Evolutionary conservation across 331 rosid species (phyloP).

Genomic region (Acacia concinna): DNA sequence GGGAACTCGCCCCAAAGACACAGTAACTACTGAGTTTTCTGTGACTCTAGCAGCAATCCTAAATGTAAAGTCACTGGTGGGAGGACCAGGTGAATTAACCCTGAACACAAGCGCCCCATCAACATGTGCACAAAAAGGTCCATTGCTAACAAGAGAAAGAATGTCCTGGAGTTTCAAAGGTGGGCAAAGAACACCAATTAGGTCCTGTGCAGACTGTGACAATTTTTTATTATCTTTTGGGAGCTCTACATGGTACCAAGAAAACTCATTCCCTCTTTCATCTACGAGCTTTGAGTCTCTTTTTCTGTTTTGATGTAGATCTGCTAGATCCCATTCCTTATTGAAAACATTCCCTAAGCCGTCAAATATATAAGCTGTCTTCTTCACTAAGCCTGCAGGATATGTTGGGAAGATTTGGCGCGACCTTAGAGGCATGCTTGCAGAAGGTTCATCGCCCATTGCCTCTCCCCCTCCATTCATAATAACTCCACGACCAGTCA

Average conservation of each 20-base stretch:
- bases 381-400: conserved; percentile 62
- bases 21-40: conserved; percentile 77
- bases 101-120: conserved; percentile 90
- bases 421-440: conserved; percentile 45
- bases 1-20: conserved; percentile 90
- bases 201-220: conserved; percentile 77
- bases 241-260: conserved; percentile 97
- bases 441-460: conserved; percentile 47
- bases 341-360: conserved; percentile 71
- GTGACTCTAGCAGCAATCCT: conserved; percentile 93
- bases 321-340: conserved; percentile 93
- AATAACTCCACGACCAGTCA: conserved; percentile 38
- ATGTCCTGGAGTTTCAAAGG: conserved; percentile 96
- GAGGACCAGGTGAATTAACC: conserved; percentile 92
- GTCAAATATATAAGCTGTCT: conserved; percentile 88
- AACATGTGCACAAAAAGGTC: conserved; percentile 96
- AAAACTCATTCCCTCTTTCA: conserved; percentile 71
- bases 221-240: conserved; percentile 78
- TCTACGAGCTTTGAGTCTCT: conserved; percentile 55
- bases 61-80: conserved; percentile 81
- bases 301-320: conserved; percentile 37
- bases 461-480: conserved; percentile 50
- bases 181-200: conserved; percentile 86
- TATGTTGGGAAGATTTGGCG: conserved; percentile 35
- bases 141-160: conserved; percentile 96